A percentile compares a stretch with the other conserved stretches of the same genome.
Evolutionary conservation across 148 eudicot genomes (phyloP).

Genomic region (Salicornia ramosissima): DNA sequence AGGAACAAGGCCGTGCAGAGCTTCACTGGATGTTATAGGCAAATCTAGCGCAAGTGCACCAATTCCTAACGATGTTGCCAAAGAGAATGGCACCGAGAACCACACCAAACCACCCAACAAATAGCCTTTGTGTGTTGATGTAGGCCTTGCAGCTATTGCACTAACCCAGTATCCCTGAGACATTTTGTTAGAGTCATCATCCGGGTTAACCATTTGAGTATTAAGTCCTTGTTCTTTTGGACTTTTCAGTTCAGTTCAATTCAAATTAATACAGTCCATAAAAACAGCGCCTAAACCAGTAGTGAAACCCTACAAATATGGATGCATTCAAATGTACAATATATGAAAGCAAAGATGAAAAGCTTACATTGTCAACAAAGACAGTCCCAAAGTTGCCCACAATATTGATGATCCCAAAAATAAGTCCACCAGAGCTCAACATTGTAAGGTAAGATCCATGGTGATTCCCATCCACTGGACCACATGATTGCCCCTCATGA

Average conservation of each 20-base stretch:
- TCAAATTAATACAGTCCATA: no score
- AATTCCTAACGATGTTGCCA: slow-evolving; percentile 86
- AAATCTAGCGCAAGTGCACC: slow-evolving; percentile 96
- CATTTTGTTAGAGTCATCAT: neutral
- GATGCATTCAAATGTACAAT: neutral
- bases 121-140: slow-evolving; percentile 96
- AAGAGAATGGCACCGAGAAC: slow-evolving; percentile 95
- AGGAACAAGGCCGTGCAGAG: slow-evolving; percentile 85
- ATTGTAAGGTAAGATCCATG: slow-evolving; percentile 87
- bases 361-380: slow-evolving; percentile 87
- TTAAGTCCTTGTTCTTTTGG: no score
- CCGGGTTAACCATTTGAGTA: no score
- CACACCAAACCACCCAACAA: slow-evolving; percentile 90
- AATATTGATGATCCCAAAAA: slow-evolving; percentile 89
- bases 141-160: slow-evolving; percentile 97
- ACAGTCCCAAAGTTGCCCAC: slow-evolving; percentile 96
- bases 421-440: slow-evolving; percentile 87
- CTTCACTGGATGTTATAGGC: slow-evolving; percentile 83
- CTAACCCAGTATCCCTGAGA: slow-evolving; percentile 96
- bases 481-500: slow-evolving; percentile 78
- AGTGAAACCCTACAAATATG: neutral
- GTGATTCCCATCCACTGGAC: slow-evolving; percentile 74
- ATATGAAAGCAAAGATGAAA: neutral
- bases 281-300: no score
- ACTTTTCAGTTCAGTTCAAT: no score